Base-by-base conservation (phyloP, 2,329 filamentous ascomycete genomes). In the Aspergillus ruber region DNA sequence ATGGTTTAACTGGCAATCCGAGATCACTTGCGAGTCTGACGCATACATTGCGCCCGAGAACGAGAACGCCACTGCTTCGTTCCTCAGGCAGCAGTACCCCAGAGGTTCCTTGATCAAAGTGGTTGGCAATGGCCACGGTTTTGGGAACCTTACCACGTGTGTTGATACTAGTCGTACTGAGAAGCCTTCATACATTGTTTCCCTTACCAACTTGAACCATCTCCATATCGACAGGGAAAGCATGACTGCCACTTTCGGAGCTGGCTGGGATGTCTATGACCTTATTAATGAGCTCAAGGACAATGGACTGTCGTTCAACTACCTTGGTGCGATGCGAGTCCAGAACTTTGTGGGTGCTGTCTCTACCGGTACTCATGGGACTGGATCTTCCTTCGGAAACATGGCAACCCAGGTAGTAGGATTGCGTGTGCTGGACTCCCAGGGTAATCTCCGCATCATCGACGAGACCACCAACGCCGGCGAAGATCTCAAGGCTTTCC, bases 1-100 rank as follows among this genome's bases (percentile, higher is more conserved):
- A 36, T 56, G 53, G 53, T 56, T 45, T 44, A 56, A 56, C 39
- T 56, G 53, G 53, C 53, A 56, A 42, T 56, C 38, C 45, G 53
- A 54, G 21, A 49, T 53, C 35, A 50, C 49, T 42, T 56, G 53
- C 38, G 43, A 56, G 42, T 47, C 53, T 20, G 49, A 51, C 32
- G 48, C 43, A 8, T 52, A 48, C 39, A 42, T 54, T 33, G 46
- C 45, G n/a, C 53, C 53, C 13, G 17, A 42, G 23, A 43, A 49
- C 49, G 52, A 54, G 29, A 17, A 25, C 29, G 52, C 25, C 8
- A 40, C 43, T 38, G 44, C 44, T 15, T 15, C 38, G 15, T 56
- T 56, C 42, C 40, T 56, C 23, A 50, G 48, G 39, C 36, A 47
- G 8, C 47, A 56, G 40, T 56, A 47, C 18, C 42, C 45, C n/a